Evolutionary conservation across 306 rosid genomes (phyloP).

Genomic region (Aeschynomene evenia): DNA sequence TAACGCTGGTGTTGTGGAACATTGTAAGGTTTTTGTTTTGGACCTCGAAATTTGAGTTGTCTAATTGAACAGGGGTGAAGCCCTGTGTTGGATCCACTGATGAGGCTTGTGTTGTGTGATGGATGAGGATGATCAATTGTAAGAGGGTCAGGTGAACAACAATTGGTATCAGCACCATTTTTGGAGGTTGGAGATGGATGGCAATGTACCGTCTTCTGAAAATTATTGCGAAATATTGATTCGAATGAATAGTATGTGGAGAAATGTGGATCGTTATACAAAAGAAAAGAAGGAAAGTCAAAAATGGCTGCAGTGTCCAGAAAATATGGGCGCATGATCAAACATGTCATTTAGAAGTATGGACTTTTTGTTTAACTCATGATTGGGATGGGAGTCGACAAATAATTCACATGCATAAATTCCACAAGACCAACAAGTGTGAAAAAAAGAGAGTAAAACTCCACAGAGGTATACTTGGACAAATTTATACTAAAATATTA

Average conservation of each 20-base stretch:
- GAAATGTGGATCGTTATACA: neutral
- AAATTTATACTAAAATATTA: too few relatives aligned
- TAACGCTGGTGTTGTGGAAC: conserved; percentile 27
- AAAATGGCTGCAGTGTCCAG: neutral
- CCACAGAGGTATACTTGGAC: too few relatives aligned
- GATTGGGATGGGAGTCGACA: too few relatives aligned
- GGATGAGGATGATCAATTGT: conserved; percentile 15
- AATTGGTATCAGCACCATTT: conserved; percentile 24
- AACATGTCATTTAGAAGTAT: too few relatives aligned
- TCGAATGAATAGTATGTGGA: neutral
- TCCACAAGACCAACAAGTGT: too few relatives aligned
- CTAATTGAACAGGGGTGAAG: conserved; percentile 24
- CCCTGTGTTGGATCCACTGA: conserved; percentile 33
- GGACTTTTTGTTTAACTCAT: too few relatives aligned
- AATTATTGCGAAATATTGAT: too few relatives aligned
- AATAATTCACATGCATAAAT: too few relatives aligned
- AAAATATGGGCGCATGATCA: neutral
- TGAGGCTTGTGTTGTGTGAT: neutral
- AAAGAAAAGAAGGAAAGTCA: too few relatives aligned
- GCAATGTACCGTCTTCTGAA: too few relatives aligned
- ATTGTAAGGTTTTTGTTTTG: conserved; percentile 43
- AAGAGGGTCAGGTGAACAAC: conserved; percentile 2
- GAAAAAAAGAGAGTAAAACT: too few relatives aligned
- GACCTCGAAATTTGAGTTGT: conserved; percentile 21
- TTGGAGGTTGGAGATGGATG: neutral